Base-by-base conservation (phyloP, 2,329 filamentous ascomycete species). In the Salinomyces thailandicus region DNA sequence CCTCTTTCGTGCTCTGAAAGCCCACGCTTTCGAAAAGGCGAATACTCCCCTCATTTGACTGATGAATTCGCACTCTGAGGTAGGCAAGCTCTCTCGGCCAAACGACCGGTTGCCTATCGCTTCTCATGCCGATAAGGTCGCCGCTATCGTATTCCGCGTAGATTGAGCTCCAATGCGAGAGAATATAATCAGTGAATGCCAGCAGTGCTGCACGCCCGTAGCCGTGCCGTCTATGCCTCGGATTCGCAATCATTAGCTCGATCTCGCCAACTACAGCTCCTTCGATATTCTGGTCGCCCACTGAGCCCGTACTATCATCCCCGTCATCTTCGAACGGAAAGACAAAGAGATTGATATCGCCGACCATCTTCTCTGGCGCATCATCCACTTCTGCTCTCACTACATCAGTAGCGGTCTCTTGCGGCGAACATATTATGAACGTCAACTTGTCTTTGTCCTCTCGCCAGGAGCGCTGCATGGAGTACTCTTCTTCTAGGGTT, bases 381-480 rank as follows among this genome's bases (percentile, higher is more conserved):
- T 89, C 85, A 4, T 66, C 63, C 1, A 59, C 57, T 8, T 63
- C 62, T 0, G 68, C 63, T 12, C 45, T 20, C 33, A 66, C 50
- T 18, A 42, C 38, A 9, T 38, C 41, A 9, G 27, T 20, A 11
- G 19, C n/a, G 28, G 18, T 8, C 7, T 35, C 18, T 13, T 37
- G 19, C 5, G 48, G 71, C 7, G 68, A 63, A 54, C 85, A 94
- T 36, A 83, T 62, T 56, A 96, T 94, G 50, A 95, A 96, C 0
- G 89, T 96, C 43, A 96, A 61, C 63, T 96, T 96, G 62, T 96
- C 87, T 17, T 65, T 61, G 28, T 91, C 83, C 14, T 64, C 65
- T 24, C 86, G 78, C 89, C 89, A 96, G 45, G 78, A 85, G n/a
- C 65, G 63, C 60, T 95, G 89, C 78, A 95, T 96, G 33, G 76